Evolutionary conservation across 768 basidiomycete genomes (phyloP).

Genomic region (Auricularia cornea): DNA sequence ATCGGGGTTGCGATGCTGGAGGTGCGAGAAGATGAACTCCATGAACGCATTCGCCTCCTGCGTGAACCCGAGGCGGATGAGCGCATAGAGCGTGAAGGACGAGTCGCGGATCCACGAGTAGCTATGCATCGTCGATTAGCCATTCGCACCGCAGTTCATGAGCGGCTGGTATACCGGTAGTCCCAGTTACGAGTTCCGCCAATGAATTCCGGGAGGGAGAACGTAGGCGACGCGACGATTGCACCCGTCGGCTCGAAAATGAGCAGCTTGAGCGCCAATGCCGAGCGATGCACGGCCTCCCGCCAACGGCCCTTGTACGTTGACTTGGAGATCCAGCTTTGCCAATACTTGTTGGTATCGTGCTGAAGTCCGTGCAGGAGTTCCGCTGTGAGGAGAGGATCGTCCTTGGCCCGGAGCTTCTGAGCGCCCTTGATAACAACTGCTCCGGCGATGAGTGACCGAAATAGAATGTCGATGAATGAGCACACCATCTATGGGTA

Average conservation of each 20-base stretch:
- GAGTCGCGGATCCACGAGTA: constrained; percentile 89
- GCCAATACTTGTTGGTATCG: constrained; percentile 80
- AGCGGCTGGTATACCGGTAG: too few species aligned
- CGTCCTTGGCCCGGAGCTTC: constrained; percentile 44
- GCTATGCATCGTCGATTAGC: not conserved
- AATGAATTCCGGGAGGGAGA: constrained; percentile 86
- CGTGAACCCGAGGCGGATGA: constrained; percentile 90
- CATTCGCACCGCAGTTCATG: not conserved
- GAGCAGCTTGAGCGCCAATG: constrained; percentile 86
- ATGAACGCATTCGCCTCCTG: constrained; percentile 83
- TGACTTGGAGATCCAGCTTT: constrained; percentile 78
- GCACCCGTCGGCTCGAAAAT: constrained; percentile 93
- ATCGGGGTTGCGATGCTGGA: constrained; percentile 78
- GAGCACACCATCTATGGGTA: constrained; percentile 35
- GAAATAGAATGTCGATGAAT: not conserved
- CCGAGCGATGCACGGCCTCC: constrained; percentile 87
- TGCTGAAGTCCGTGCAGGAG: constrained; percentile 46
- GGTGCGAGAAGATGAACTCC: constrained; percentile 81
- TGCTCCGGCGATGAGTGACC: constrained; percentile 9
- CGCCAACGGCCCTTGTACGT: constrained; percentile 94
- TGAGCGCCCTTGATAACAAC: constrained; percentile 38
- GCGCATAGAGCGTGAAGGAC: constrained; percentile 90
- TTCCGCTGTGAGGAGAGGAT: constrained; percentile 66
- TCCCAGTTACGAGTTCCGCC: constrained; percentile 89
- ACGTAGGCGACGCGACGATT: constrained; percentile 91